A percentile compares a stretch with the other conserved stretches of the same genome.
Conservation (phyloP, 2,329 filamentous ascomycete species). For the Clonostachys rhizophaga region DNA sequence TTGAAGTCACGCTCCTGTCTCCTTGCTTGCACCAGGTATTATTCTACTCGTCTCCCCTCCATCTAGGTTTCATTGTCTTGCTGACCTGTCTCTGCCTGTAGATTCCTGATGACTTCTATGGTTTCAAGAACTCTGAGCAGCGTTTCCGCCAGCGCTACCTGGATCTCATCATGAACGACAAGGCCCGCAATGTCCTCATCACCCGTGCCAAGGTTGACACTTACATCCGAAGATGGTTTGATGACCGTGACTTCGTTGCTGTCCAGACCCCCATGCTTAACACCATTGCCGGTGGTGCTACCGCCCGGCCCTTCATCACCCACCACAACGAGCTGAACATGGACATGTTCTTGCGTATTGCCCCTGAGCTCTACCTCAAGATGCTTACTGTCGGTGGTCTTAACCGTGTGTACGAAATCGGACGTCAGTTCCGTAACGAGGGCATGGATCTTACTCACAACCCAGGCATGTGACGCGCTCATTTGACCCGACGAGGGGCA, state of each 20-base stretch:
- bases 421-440: constrained; percentile 93
- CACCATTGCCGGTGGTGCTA: constrained; percentile 90
- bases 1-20: constrained; percentile 77
- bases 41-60: constrained; percentile 48
- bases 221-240: constrained; percentile 86
- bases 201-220: constrained; percentile 83
- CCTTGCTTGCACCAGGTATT: constrained; percentile 71
- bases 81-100: constrained; percentile 1
- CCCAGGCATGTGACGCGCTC: constrained; percentile 31
- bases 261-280: constrained; percentile 99
- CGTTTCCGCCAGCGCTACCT: constrained; percentile 91
- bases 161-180: constrained; percentile 95
- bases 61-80: background rate
- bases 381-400: constrained; percentile 91
- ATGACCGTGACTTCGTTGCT: constrained; percentile 83
- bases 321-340: constrained; percentile 95
- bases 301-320: constrained; percentile 87
- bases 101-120: constrained; percentile 79
- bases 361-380: constrained; percentile 95
- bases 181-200: constrained; percentile 76
- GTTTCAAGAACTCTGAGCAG: constrained; percentile 93
- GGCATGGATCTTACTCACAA: constrained; percentile 76
- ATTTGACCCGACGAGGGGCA: background rate
- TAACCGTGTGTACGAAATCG: constrained; percentile 92
- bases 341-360: constrained; percentile 91